Evolutionary conservation across 163 green algal species (phyloP), one percentile per base, ranked within the genome.

Genomic region (Coccomyxa subellipsoidea): DNA sequence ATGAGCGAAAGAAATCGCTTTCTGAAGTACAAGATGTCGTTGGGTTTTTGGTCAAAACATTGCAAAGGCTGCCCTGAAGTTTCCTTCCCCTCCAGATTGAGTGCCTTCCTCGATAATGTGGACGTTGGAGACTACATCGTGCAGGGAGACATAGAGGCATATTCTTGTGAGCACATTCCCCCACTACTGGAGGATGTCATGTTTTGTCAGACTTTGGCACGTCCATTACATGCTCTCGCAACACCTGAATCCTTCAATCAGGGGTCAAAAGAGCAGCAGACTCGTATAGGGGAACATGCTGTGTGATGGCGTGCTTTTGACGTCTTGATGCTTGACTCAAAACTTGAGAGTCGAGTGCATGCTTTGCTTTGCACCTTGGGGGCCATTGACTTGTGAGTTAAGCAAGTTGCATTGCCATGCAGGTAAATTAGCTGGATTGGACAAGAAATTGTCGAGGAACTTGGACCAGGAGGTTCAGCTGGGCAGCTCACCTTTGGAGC

Each of bases 371-470:
- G n/a, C n/a, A n/a, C n/a, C n/a, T n/a, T n/a, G n/a, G n/a, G n/a
- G n/a, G n/a, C n/a, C n/a, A n/a, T n/a, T n/a, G n/a, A n/a, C n/a
- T n/a, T n/a, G n/a, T n/a, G n/a, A n/a, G n/a, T n/a, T n/a, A n/a
- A n/a, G n/a, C n/a, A n/a, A n/a, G n/a, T n/a, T n/a, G n/a, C n/a
- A n/a, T n/a, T n/a, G n/a, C n/a, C n/a, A n/a, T n/a, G 32, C 93
- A 98, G 96, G 95, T 89, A 99, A 99, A 85, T 92, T 99, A 0
- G 95, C 94, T 47, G 96, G 96, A 0, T 87, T 98, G 0, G 96
- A 99, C 87, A 98, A 98, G 85, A 99, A 99, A 88, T 90, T 99
- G 4, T 98, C 91, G 25, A 90, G 92, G 27, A 96, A 89, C 69
- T 85, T 99, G 38, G 96, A 99, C 47, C 83, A 94, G 73, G 96